These are phyloP conservation scores for Paracorniculantispora psalliotae DNA, from an alignment of 2,329 filamentous ascomycete genomes.

Conservation along the genomic window DNA sequence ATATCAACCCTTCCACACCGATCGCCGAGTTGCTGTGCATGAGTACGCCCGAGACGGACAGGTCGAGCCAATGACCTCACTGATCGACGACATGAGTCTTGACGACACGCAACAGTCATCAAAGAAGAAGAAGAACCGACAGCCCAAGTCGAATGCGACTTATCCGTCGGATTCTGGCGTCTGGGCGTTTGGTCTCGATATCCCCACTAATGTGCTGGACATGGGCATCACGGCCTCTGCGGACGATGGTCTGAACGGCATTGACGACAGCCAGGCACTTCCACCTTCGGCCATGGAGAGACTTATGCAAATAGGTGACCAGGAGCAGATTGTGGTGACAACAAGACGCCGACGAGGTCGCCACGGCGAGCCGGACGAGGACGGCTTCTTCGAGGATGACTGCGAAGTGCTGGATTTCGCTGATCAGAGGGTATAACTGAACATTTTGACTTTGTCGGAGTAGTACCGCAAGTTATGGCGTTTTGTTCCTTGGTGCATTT, in stretches of 20 bases:
- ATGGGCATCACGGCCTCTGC: slow-evolving; percentile 40
- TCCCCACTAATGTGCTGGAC: slow-evolving; percentile 48
- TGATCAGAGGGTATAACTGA: slow-evolving; percentile 55
- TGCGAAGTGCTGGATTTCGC: slow-evolving; percentile 90
- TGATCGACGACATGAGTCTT: slow-evolving; percentile 37
- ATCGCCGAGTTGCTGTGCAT: slow-evolving; percentile 74
- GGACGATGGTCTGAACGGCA: slow-evolving; percentile 48
- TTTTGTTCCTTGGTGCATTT: slow-evolving; percentile 11
- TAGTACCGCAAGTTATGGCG: neutral
- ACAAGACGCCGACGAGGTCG: slow-evolving; percentile 61
- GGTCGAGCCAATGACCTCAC: slow-evolving; percentile 32
- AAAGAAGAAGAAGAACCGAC: slow-evolving; percentile 34
- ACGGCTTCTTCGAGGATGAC: slow-evolving; percentile 87
- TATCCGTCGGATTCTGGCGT: slow-evolving; percentile 19
- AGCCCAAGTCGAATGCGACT: slow-evolving; percentile 15
- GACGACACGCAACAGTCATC: slow-evolving; percentile 34
- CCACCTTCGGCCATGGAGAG: slow-evolving; percentile 61
- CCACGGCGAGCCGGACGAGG: slow-evolving; percentile 51
- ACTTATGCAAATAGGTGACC: slow-evolving; percentile 55
- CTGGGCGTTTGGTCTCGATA: slow-evolving; percentile 59
- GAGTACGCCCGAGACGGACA: slow-evolving; percentile 47
- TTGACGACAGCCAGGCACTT: slow-evolving; percentile 54
- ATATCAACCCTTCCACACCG: slow-evolving; percentile 94
- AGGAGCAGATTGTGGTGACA: slow-evolving; percentile 77
- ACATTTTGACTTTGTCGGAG: neutral